Percentiles rank a stretch among this genome's conserved stretches.
Conservation (phyloP, 2,329 filamentous ascomycete genomes). For the Epichloe festucae region DNA sequence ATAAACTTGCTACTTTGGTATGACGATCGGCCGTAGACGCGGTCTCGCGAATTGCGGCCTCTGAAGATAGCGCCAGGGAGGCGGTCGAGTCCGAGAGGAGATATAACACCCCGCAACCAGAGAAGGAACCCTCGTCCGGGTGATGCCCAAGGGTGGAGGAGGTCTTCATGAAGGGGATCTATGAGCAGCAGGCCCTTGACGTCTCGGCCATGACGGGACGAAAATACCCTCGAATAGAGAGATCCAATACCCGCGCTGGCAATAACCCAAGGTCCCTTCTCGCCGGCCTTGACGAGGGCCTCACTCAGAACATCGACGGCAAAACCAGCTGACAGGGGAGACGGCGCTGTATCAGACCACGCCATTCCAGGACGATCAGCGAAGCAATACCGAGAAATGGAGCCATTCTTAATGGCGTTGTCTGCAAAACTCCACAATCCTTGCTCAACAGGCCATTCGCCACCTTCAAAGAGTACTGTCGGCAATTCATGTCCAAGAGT, state of each 20-base stretch:
- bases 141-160: slow-evolving; percentile 54
- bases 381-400: slow-evolving; percentile 84
- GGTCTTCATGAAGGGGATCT: slow-evolving; percentile 80
- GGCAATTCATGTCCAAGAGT: slow-evolving; percentile 42
- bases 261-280: slow-evolving; percentile 79
- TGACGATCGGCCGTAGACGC: slow-evolving; percentile 68
- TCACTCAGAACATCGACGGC: slow-evolving; percentile 81
- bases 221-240: slow-evolving; percentile 84
- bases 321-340: slow-evolving; percentile 86
- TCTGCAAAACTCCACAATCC: slow-evolving; percentile 72
- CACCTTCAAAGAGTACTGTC: slow-evolving; percentile 77
- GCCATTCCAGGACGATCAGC: slow-evolving; percentile 84
- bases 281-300: slow-evolving; percentile 65
- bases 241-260: slow-evolving; percentile 78
- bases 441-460: slow-evolving; percentile 65
- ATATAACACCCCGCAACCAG: slow-evolving; percentile 77
- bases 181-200: slow-evolving; percentile 73
- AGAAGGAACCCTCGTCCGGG: slow-evolving; percentile 66
- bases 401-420: slow-evolving; percentile 61
- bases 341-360: slow-evolving; percentile 84
- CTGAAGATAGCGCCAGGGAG: slow-evolving; percentile 70
- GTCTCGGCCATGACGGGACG: slow-evolving; percentile 62
- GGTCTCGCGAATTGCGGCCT: slow-evolving; percentile 67
- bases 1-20: slow-evolving; percentile 74
- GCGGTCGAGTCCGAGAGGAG: slow-evolving; percentile 73